Conservation (phyloP, 495 filamentous ascomycete genomes). For the Aspergillus carlsbadensis region DNA sequence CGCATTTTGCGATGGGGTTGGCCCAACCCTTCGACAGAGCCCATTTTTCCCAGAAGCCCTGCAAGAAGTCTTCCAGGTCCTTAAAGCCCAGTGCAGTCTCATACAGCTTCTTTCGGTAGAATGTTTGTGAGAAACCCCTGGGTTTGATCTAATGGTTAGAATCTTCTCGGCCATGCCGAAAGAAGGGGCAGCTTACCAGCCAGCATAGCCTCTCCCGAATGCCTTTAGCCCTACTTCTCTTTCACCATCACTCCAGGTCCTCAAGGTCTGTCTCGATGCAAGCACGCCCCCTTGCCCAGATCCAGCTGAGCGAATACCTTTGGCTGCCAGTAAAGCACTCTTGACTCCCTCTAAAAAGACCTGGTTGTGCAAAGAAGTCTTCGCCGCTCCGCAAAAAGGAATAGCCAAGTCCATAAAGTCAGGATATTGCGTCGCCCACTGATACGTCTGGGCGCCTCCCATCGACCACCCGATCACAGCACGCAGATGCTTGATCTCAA, state of each 20-base stretch:
- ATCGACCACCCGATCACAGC: slow-evolving; percentile 71
- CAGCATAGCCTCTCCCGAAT: slow-evolving; percentile 69
- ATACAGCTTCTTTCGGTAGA: slow-evolving; percentile 66
- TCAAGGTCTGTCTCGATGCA: slow-evolving; percentile 34
- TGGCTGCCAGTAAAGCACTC: slow-evolving; percentile 60
- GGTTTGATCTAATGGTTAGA: not conserved
- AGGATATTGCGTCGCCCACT: slow-evolving; percentile 72
- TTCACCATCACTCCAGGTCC: slow-evolving; percentile 56
- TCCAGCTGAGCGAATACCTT: slow-evolving; percentile 52
- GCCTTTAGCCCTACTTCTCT: slow-evolving; percentile 64
- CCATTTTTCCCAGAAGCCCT: slow-evolving; percentile 72
- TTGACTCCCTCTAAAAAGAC: slow-evolving; percentile 75
- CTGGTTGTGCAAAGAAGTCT: slow-evolving; percentile 67
- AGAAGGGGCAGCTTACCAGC: slow-evolving; percentile 49
- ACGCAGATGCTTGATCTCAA: slow-evolving; percentile 59
- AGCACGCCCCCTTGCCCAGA: slow-evolving; percentile 38
- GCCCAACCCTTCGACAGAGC: slow-evolving; percentile 59
- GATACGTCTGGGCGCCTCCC: slow-evolving; percentile 66
- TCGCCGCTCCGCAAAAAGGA: slow-evolving; percentile 68
- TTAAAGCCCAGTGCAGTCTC: slow-evolving; percentile 59
- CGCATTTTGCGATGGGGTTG: not conserved
- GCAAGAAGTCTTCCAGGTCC: slow-evolving; percentile 67
- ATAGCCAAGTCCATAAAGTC: slow-evolving; percentile 65
- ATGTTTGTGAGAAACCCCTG: slow-evolving; percentile 68
- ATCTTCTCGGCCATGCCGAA: not conserved